Evolutionary conservation across 257 asterid species (phyloP).

Genomic region (Oldenlandia corymbosa): DNA sequence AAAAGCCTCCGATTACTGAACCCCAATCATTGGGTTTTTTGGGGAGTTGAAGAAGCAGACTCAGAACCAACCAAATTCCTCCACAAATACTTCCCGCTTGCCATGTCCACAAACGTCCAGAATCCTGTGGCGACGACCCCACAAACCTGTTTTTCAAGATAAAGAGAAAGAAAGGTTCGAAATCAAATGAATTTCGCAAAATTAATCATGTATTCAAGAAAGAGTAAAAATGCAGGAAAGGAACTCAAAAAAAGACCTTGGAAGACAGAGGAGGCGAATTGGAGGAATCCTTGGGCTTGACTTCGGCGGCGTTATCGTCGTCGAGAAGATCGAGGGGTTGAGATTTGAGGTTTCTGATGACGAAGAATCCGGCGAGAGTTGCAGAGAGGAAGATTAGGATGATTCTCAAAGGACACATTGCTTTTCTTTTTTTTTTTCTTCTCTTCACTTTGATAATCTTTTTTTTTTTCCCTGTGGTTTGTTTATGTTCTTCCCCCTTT

Average conservation of each 20-base stretch:
- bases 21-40: slow-evolving; percentile 37
- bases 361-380: slow-evolving; percentile 41
- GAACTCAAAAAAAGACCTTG: slow-evolving; percentile 27
- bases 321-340: slow-evolving; percentile 1
- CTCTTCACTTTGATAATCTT: background rate
- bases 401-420: slow-evolving; percentile 44
- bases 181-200: background rate
- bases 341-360: slow-evolving; percentile 37
- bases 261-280: slow-evolving; percentile 20
- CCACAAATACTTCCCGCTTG: slow-evolving; percentile 86
- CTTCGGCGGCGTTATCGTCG: background rate
- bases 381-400: slow-evolving; percentile 44
- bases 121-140: slow-evolving; percentile 52
- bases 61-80: slow-evolving; percentile 58
- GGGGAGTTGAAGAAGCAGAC: slow-evolving; percentile 21
- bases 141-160: slow-evolving; percentile 33
- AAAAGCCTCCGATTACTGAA: background rate
- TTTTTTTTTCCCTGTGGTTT: background rate
- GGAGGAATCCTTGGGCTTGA: slow-evolving; percentile 9
- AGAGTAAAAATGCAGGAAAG: background rate
- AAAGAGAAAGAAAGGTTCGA: background rate
- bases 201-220: background rate
- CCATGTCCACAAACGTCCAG: slow-evolving; percentile 85
- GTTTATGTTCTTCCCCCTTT: too few relatives aligned
- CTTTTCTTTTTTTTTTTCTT: background rate